Base-by-base conservation (phyloP, 495 filamentous ascomycete species). In the Xylaria nigripes region DNA sequence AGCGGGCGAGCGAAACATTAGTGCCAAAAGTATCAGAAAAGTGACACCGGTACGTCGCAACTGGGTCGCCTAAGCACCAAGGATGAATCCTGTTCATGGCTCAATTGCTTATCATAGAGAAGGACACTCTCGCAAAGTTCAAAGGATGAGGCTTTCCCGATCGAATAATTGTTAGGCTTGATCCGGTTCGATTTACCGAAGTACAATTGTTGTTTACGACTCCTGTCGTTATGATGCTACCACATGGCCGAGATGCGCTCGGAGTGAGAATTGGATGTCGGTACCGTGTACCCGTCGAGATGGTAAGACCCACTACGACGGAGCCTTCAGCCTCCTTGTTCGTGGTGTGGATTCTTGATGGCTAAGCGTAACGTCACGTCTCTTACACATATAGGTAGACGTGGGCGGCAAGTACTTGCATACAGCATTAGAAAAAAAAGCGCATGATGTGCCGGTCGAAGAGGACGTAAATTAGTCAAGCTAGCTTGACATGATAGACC, bases 121-220 rank as follows among this genome's bases (percentile, higher is more conserved):
- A 90, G 86, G 80, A 80, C 60, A 80, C 84, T 41, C 72, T 95
- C 36, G 79, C 79, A 56, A 90, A 87, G 58, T 91, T 90, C 70
- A 87, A 85, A 61, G 88, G 86, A 60, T 91, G 72, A 77, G 30
- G 48, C 15, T 2, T 2, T 24, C 21, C 43, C 18, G 36, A 40
- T 4, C 36, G n/a, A 12, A 16, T 2, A 18, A 18, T 29, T 29
- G 27, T 29, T 29, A 4, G 27, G 9, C 9, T n/a, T 3, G 21
- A 25, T 27, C n/a, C 16, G 12, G 29, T 24, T 10, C 40, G 29
- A 16, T 12, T 18, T 27, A 18, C 32, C 41, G 16, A 1, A 25
- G 19, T 18, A 8, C 19, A 7, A 22, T 2, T 7, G 13, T 29
- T 13, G 13, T 34, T 8, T 34, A 34, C 36, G 5, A 40, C n/a